phyloP scores from a whole-genome alignment of 2,329 filamentous ascomycete species.

The Aspergillus sp. region DNA sequence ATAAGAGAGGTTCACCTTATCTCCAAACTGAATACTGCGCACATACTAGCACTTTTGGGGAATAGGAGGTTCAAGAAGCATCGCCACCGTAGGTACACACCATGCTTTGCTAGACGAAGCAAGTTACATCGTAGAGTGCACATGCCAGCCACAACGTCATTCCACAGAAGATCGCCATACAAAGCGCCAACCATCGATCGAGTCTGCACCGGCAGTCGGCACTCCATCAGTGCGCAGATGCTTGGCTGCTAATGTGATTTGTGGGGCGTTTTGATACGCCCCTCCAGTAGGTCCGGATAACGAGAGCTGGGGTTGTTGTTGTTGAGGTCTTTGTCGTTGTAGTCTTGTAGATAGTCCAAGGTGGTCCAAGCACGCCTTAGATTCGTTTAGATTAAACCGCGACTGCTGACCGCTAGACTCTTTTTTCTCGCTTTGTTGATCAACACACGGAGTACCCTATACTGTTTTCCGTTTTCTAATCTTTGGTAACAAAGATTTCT shows the following conservation, averaged over 20 bases:
- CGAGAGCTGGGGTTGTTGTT: background rate
- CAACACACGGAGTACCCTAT: background rate
- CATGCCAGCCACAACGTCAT: background rate
- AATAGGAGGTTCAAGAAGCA: too few species aligned
- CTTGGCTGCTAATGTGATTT: slow-evolving; percentile 1
- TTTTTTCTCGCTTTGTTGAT: background rate
- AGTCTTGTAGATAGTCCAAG: background rate
- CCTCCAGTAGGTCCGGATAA: background rate
- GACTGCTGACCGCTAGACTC: slow-evolving; percentile 5
- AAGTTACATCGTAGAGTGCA: background rate
- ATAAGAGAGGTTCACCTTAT: too few species aligned
- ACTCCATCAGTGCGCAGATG: background rate
- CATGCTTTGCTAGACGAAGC: too few species aligned
- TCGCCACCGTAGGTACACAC: too few species aligned
- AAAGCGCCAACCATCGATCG: background rate
- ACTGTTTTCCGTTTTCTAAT: too few species aligned
- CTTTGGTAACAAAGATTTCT: background rate
- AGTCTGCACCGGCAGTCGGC: background rate
- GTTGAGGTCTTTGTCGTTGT: background rate
- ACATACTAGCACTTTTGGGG: too few species aligned
- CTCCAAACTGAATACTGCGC: too few species aligned
- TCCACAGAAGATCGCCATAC: background rate
- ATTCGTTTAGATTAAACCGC: background rate
- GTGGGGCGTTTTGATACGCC: background rate
- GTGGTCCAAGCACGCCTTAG: background rate